phyloP scores from a whole-genome alignment of 2,329 filamentous ascomycete genomes.

The Epichloe bromicola region DNA sequence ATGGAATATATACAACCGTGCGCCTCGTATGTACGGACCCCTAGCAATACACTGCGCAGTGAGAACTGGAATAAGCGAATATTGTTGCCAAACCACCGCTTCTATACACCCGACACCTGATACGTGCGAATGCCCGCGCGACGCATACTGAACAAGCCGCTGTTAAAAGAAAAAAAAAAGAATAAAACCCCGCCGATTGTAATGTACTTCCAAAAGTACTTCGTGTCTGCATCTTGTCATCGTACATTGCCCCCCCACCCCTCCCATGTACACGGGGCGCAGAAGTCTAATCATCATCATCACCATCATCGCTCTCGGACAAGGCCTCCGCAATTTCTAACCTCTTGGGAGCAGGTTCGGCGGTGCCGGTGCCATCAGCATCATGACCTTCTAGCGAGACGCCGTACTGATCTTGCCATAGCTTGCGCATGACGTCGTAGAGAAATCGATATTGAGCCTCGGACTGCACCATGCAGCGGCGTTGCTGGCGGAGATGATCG shows the following conservation, averaged over 20 bases:
- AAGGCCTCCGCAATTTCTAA: constrained; percentile 37
- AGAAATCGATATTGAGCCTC: constrained; percentile 76
- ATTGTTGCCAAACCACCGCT: too few species aligned
- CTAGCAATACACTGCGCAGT: too few species aligned
- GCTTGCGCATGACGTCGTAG: constrained; percentile 70
- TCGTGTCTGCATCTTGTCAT: not conserved
- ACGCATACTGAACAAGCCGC: not conserved
- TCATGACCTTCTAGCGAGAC: constrained; percentile 17
- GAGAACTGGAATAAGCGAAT: too few species aligned
- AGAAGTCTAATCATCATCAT: not conserved
- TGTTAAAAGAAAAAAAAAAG: too few species aligned
- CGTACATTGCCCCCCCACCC: not conserved
- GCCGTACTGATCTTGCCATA: constrained; percentile 56
- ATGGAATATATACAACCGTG: too few species aligned
- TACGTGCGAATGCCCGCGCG: constrained; percentile 3
- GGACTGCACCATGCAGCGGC: constrained; percentile 91
- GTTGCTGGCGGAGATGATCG: constrained; percentile 68
- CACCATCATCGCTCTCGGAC: constrained; percentile 1
- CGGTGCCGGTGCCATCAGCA: constrained; percentile 20
- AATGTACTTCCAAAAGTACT: too few species aligned
- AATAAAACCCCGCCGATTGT: too few species aligned
- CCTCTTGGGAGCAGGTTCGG: constrained; percentile 39
- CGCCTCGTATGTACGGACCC: too few species aligned
- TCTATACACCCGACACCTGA: not conserved
- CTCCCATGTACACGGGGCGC: not conserved